These are phyloP conservation scores for Aspergillus sparsus DNA, from an alignment of 495 filamentous ascomycete species.

Conservation along the genomic window DNA sequence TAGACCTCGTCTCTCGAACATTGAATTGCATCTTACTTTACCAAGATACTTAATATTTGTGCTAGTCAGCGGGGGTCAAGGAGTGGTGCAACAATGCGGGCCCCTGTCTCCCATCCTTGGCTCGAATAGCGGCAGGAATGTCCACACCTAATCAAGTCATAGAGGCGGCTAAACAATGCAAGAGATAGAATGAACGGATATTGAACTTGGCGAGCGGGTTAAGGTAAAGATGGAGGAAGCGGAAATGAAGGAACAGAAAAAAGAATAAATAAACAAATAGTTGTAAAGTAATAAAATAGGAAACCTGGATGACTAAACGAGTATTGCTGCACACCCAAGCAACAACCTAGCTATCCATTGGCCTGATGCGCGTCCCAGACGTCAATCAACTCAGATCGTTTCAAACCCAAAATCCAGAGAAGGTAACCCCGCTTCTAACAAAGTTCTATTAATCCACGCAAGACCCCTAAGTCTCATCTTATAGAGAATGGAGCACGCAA, in stretches of 20 bases:
- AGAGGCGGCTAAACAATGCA: not conserved
- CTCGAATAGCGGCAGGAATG: no score
- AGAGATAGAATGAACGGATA: not conserved
- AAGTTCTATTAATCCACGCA: conserved; percentile 16
- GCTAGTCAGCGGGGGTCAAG: no score
- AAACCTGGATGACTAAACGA: conserved; percentile 22
- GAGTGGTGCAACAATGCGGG: no score
- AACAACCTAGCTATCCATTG: conserved; percentile 28
- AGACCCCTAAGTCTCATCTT: not conserved
- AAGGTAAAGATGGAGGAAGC: not conserved
- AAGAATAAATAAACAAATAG: not conserved
- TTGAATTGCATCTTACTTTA: no score
- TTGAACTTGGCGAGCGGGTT: not conserved
- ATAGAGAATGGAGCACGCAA: conserved; percentile 17
- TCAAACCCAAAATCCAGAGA: conserved; percentile 18
- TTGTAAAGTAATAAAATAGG: not conserved
- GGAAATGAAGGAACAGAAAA: not conserved
- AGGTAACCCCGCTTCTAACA: conserved; percentile 17
- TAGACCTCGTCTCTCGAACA: not conserved
- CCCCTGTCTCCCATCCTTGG: no score
- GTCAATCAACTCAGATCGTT: conserved; percentile 18
- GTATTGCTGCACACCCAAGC: conserved; percentile 34
- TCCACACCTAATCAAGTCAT: not conserved
- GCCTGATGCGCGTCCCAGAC: conserved; percentile 35
- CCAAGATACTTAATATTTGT: no score